Conservation (phyloP, 371 early-diverging fungal species). For the Syncephalastrum contaminatum region DNA sequence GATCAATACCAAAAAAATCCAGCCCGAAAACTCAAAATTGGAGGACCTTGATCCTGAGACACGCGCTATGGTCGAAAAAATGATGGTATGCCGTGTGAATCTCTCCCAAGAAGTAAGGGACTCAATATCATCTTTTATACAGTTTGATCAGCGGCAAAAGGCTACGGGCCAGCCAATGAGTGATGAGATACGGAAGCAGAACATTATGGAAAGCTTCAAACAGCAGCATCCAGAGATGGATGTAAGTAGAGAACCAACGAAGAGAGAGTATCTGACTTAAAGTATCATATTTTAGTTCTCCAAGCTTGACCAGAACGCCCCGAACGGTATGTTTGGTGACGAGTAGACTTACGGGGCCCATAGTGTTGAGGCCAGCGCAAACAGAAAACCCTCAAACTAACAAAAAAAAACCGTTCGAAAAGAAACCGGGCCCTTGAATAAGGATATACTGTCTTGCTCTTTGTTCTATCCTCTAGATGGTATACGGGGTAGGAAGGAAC, state of each 20-base stretch:
- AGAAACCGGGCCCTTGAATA: too few species aligned
- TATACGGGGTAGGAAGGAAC: too few species aligned
- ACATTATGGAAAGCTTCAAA: slow-evolving; percentile 80
- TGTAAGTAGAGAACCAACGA: slow-evolving; percentile 27
- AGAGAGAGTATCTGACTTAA: background rate
- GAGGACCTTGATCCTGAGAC: slow-evolving; percentile 91
- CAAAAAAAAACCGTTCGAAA: too few species aligned
- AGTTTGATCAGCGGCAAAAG: slow-evolving; percentile 94
- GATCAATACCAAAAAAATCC: slow-evolving; percentile 87
- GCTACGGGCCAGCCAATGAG: slow-evolving; percentile 78
- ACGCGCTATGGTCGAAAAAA: slow-evolving; percentile 83
- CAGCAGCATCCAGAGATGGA: slow-evolving; percentile 56
- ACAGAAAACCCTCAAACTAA: too few species aligned
- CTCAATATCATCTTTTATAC: background rate
- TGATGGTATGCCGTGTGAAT: slow-evolving; percentile 56
- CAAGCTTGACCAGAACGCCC: too few species aligned
- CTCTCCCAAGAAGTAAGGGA: background rate
- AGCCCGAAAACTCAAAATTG: slow-evolving; percentile 89
- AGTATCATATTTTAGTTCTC: background rate
- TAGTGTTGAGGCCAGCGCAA: too few species aligned
- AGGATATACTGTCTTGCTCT: too few species aligned
- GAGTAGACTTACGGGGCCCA: too few species aligned
- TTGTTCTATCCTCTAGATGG: too few species aligned
- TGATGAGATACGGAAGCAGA: slow-evolving; percentile 79
- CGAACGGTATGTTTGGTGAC: too few species aligned